Percentiles rank a stretch among this genome's conserved stretches.
These are phyloP conservation scores for Trichoderma semiorbis DNA, from an alignment of 2,329 filamentous ascomycete genomes.

Conservation along the genomic window DNA sequence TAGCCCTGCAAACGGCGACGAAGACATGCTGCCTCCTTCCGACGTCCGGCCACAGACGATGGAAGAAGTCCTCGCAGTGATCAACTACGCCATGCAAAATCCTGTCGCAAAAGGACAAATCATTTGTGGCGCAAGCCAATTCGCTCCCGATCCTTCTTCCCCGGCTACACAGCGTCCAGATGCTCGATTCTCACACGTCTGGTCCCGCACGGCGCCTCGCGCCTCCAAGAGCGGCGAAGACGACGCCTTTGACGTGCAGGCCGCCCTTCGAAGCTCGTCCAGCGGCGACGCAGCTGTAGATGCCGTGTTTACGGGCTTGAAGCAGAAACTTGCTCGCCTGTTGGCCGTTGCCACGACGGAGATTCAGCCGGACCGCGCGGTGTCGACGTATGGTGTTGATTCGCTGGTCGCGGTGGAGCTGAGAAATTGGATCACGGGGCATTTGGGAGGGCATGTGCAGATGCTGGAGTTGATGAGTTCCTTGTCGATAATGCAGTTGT, in stretches of 20 bases:
- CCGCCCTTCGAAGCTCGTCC: background rate
- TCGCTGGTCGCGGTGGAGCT: conserved; percentile 17
- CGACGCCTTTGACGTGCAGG: conserved; percentile 7
- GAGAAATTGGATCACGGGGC: conserved; percentile 17
- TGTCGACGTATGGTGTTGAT: conserved; percentile 18
- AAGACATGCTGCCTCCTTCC: background rate
- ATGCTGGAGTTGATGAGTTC: conserved; percentile 18
- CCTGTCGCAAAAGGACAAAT: conserved; percentile 4
- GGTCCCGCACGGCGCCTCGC: background rate
- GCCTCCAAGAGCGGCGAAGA: background rate
- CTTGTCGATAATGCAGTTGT: conserved; percentile 14
- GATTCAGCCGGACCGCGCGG: conserved; percentile 16
- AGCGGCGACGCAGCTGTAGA: background rate
- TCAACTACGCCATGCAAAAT: conserved; percentile 13
- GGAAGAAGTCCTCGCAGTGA: conserved; percentile 9
- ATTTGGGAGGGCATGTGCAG: conserved; percentile 12
- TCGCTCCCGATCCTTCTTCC: background rate
- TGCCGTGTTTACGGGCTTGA: conserved; percentile 11
- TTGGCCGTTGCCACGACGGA: conserved; percentile 10
- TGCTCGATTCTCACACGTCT: conserved; percentile 15
- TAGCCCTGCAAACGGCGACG: background rate
- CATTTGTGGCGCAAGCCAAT: conserved; percentile 6
- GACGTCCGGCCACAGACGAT: background rate
- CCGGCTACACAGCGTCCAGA: background rate
- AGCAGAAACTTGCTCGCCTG: conserved; percentile 16